Evolutionary conservation across 306 rosid genomes (phyloP).

Genomic region (Malus fusca): DNA sequence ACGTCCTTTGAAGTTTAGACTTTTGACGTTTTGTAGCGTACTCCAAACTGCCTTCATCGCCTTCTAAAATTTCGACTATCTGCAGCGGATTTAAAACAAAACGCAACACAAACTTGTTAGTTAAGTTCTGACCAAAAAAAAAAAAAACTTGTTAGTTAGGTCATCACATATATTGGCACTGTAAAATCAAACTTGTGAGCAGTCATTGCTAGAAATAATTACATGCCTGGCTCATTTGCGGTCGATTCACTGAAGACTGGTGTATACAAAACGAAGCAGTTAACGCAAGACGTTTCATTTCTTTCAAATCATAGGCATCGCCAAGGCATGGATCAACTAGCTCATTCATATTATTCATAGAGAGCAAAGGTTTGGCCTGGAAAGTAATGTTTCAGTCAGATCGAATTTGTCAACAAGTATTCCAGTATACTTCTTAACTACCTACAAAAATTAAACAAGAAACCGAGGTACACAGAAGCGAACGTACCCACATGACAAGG

Average conservation of each 20-base stretch:
- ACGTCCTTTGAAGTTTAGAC: constrained; percentile 57
- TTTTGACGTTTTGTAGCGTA: constrained; percentile 29
- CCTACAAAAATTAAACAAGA: background rate
- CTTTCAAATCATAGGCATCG: constrained; percentile 44
- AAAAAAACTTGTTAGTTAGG: background rate
- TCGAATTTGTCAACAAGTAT: background rate
- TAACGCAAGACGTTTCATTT: constrained; percentile 45
- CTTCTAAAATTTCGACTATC: constrained; percentile 55
- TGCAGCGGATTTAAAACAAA: constrained; percentile 15
- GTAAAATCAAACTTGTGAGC: background rate
- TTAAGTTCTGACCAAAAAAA: too few relatives aligned
- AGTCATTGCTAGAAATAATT: background rate
- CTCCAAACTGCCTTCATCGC: constrained; percentile 39
- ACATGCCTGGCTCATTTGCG: constrained; percentile 77
- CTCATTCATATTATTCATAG: constrained; percentile 34
- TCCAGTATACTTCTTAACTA: background rate
- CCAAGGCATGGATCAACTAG: constrained; percentile 60
- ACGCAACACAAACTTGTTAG: background rate
- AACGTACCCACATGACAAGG: constrained; percentile 94
- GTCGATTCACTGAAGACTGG: constrained; percentile 66
- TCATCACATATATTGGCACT: background rate
- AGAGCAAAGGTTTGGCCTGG: constrained; percentile 86
- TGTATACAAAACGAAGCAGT: constrained; percentile 71
- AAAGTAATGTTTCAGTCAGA: constrained; percentile 1
- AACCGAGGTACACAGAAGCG: background rate